Base-by-base conservation (phyloP, 106 monocot genomes). In the Dendrobium huoshanense region DNA sequence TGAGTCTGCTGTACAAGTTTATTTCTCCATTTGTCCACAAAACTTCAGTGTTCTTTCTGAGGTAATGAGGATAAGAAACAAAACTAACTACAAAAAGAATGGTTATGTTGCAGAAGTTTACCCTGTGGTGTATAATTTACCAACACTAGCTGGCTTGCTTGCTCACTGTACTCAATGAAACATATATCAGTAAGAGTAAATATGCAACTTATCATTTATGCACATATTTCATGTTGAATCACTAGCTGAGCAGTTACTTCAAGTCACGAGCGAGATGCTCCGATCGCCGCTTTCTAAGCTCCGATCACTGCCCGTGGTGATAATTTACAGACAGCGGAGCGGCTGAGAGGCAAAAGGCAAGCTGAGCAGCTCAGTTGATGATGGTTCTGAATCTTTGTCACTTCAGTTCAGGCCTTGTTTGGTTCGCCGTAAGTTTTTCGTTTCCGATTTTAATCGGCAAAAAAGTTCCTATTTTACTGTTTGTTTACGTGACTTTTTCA, bases 21-120 rank as follows among this genome's bases (percentile, higher is more conserved):
- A 74, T 42, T 43, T 42, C 74, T 74, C 42, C 41, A 9, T 43
- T 33, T 70, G 31, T 70, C 33, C 70, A 31, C 70, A 70, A 70
- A 70, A 70, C 70, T n/a, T 15, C 31, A 31, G 70, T 8, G 11
- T 44, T 42, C 41, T 44, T 22, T 16, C n/a, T 43, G 73, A 42
- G 40, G 73, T 42, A 25, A 31, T 40, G 73, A 73, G 24, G 33
- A 70, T 1, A 51, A 51, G 37, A 70, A 73, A 73, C 73, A 42
- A 73, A 73, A 42, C 40, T 42, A 37, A 44, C 6, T 74, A 74
- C 44, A 41, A 74, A 74, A 43, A 74, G 74, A 74, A 74, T 74
- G 40, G 11, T 51, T 72, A 72, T 72, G 37, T 72, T 8, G 24
- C 64, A 64, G 64, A 22, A 64, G 6, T 22, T n/a, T 25, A 70